Percentiles rank a stretch among this genome's conserved stretches.
These are phyloP conservation scores for Linnemannia exigua DNA, from an alignment of 192 early-diverging fungal genomes.

Conservation along the genomic window DNA sequence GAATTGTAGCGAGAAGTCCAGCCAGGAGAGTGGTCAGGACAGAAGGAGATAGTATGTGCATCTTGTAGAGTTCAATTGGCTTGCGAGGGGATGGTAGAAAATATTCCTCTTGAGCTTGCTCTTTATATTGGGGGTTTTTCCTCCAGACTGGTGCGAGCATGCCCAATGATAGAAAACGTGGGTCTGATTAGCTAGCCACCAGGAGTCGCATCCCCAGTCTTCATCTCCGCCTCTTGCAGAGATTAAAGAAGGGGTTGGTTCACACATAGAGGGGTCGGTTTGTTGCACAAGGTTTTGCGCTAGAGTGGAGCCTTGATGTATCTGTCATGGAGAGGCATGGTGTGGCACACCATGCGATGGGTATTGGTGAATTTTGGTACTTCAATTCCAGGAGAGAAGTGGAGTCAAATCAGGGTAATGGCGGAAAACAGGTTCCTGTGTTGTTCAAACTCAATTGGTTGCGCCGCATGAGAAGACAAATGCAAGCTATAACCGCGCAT, in stretches of 20 bases:
- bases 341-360: background rate
- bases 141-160: background rate
- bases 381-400: too few species aligned
- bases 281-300: constrained; percentile 1
- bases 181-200: background rate
- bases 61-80: constrained; percentile 2
- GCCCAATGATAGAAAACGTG: constrained; percentile 10
- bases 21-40: constrained; percentile 10
- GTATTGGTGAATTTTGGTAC: too few species aligned
- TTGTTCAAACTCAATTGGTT: constrained; percentile 6
- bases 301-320: background rate
- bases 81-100: background rate
- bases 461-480: background rate
- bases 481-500: constrained; percentile 1
- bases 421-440: background rate
- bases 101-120: constrained; percentile 8
- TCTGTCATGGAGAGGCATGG: background rate
- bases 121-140: background rate
- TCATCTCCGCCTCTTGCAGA: constrained; percentile 9
- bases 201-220: background rate
- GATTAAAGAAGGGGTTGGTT: background rate
- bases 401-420: too few species aligned
- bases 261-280: background rate
- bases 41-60: background rate
- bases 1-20: constrained; percentile 3